phyloP scores from a whole-genome alignment of 139 green algal species.

The Micractinium conductrix region DNA sequence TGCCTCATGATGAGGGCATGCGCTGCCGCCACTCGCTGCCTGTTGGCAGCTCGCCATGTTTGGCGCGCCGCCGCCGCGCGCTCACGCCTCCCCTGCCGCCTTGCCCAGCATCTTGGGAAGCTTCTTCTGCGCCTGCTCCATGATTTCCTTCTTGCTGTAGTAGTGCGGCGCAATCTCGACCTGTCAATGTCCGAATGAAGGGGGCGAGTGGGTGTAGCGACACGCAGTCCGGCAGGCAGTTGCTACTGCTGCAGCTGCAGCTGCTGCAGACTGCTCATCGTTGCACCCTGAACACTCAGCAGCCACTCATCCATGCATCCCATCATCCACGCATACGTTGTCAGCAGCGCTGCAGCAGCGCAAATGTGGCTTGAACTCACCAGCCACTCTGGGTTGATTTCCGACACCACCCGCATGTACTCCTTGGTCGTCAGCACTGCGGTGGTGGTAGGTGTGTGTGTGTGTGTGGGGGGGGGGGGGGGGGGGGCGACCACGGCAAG shows the following conservation, averaged over 20 bases:
- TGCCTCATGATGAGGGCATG: too few relatives aligned
- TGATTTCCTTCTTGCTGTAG: conserved; percentile 83
- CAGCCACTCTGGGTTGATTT: conserved; percentile 97
- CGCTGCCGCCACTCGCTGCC: not conserved
- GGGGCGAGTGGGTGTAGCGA: not conserved
- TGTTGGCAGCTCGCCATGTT: not conserved
- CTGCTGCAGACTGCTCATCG: not conserved
- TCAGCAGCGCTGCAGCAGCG: not conserved
- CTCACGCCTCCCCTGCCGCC: conserved; percentile 28
- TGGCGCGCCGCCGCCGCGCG: too few relatives aligned
- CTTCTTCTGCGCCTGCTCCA: conserved; percentile 79
- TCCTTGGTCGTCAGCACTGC: conserved; percentile 96
- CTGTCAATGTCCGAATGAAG: not conserved
- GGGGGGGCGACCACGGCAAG: too few relatives aligned
- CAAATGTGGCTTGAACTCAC: not conserved
- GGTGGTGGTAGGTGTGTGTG: not conserved
- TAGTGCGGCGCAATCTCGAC: conserved; percentile 98
- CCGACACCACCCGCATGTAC: conserved; percentile 93
- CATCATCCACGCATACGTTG: not conserved
- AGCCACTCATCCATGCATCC: too few relatives aligned
- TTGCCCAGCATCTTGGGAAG: conserved; percentile 82
- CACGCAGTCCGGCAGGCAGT: not conserved
- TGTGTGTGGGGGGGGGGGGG: too few relatives aligned
- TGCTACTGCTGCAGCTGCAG: not conserved
- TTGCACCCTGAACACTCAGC: too few relatives aligned